Evolutionary conservation across 768 basidiomycete genomes (phyloP), one percentile per base, ranked within the genome.

Genomic region (Podaxis pistillaris): DNA sequence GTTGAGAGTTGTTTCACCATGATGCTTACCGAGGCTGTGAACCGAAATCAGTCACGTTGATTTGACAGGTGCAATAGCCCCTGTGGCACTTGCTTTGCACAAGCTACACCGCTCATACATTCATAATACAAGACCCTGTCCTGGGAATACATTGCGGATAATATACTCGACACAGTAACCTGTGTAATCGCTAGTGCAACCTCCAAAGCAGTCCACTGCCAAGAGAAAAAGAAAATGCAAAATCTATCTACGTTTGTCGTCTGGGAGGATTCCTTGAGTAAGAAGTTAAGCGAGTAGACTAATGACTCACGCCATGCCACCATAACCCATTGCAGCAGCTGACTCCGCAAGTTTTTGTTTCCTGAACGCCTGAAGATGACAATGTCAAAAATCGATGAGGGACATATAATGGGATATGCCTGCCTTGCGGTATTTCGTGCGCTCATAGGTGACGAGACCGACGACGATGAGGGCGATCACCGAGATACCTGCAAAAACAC

Each of bases 381-480:
- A 65, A 40, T 64, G 55, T 58, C 17, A 64, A 60, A 66, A n/a
- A 8, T 8, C 26, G 26, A 54, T 15, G 26, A 52, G 9, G 56
- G 19, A 52, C 56, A 54, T 6, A 17, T 24, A 30, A 30, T 37
- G 57, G 26, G 33, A 9, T 33, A 17, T 56, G 76, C 83, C 60
- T 63, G 91, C 92, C 82, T 86, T 90, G 78, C 92, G 88, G 71
- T 93, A 93, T 74, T 89, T 90, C 26, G 91, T 86, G 52, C 94
- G 85, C 79, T 96, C 93, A 70, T 88, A 93, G 5, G 92, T 93
- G 66, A 95, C 93, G 72, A 93, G 77, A 56, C 84, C 88, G 62
- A 96, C 90, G 24, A 91, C 86, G 64, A 90, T 86, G 67, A 96
- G 72, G 17, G 89, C 90, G 68, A 95, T 88, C 7, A 89, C 89